These are phyloP conservation scores for Spergularia marina DNA, from an alignment of 148 eudicot genomes.

Conservation along the genomic window DNA sequence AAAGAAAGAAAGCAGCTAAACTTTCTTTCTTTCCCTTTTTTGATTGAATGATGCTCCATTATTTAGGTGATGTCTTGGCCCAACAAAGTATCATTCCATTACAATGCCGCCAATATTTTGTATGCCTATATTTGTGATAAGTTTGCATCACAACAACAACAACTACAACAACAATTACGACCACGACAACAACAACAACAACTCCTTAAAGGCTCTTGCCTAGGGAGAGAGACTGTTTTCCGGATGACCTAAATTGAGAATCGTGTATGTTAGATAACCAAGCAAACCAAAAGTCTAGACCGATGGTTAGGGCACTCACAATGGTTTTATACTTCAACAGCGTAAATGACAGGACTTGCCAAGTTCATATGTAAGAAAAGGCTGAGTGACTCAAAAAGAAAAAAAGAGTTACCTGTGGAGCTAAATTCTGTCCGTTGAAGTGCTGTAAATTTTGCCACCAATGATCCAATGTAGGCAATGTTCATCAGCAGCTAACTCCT, in stretches of 20 bases:
- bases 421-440: neutral
- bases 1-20: constrained; percentile 10
- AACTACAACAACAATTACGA: too few relatives aligned
- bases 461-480: neutral
- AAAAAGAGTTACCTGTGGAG: neutral
- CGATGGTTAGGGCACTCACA: too few relatives aligned
- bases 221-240: too few relatives aligned
- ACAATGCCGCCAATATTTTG: constrained; percentile 4
- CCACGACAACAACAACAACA: too few relatives aligned
- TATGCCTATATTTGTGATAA: neutral
- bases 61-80: constrained; percentile 23
- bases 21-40: constrained; percentile 20
- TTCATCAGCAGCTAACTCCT: constrained; percentile 1
- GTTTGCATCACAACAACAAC: neutral
- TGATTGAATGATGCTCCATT: constrained; percentile 31
- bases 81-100: constrained; percentile 21
- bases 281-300: too few relatives aligned
- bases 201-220: too few relatives aligned
- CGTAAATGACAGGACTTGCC: neutral
- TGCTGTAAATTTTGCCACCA: neutral
- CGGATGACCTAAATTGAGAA: too few relatives aligned
- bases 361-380: neutral
- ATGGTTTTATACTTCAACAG: too few relatives aligned
- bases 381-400: constrained; percentile 3
- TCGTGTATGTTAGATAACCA: too few relatives aligned